These are phyloP conservation scores for Phoma herbarum DNA, from an alignment of 2,329 filamentous ascomycete genomes.

Conservation along the genomic window DNA sequence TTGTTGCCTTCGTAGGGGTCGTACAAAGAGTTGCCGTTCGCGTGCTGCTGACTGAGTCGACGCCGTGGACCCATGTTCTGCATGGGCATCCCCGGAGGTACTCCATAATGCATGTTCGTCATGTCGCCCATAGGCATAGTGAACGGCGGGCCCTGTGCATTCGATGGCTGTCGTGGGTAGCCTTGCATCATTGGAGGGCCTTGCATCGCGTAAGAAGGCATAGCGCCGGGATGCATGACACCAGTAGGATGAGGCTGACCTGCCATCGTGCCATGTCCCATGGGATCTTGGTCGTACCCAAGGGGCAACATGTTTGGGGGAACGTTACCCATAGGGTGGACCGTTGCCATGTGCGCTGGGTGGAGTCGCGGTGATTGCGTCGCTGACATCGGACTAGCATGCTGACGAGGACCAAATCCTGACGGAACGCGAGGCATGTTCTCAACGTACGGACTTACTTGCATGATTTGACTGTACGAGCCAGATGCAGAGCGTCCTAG, in stretches of 20 bases:
- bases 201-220: slow-evolving; percentile 23
- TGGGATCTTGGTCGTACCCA: slow-evolving; percentile 20
- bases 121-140: slow-evolving; percentile 37
- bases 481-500: slow-evolving; percentile 20
- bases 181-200: slow-evolving; percentile 22
- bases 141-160: slow-evolving; percentile 9
- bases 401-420: slow-evolving; percentile 25
- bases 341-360: slow-evolving; percentile 23
- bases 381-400: slow-evolving; percentile 21
- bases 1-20: slow-evolving; percentile 41
- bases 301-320: slow-evolving; percentile 25
- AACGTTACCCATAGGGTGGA: slow-evolving; percentile 20
- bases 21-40: slow-evolving; percentile 27
- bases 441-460: slow-evolving; percentile 29
- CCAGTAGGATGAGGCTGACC: slow-evolving; percentile 24
- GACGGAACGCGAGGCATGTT: slow-evolving; percentile 29
- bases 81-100: slow-evolving; percentile 8
- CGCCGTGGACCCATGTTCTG: slow-evolving; percentile 26
- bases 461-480: slow-evolving; percentile 16
- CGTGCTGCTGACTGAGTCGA: slow-evolving; percentile 20
- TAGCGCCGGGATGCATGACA: slow-evolving; percentile 21
- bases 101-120: slow-evolving; percentile 38
- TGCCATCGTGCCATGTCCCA: slow-evolving; percentile 22
- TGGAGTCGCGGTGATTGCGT: slow-evolving; percentile 29
- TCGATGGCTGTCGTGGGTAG: slow-evolving; percentile 25